Percentiles rank a stretch among this genome's conserved stretches.
These are phyloP conservation scores for Dryas drummondii DNA, from an alignment of 306 rosid genomes.

Conservation along the genomic window DNA sequence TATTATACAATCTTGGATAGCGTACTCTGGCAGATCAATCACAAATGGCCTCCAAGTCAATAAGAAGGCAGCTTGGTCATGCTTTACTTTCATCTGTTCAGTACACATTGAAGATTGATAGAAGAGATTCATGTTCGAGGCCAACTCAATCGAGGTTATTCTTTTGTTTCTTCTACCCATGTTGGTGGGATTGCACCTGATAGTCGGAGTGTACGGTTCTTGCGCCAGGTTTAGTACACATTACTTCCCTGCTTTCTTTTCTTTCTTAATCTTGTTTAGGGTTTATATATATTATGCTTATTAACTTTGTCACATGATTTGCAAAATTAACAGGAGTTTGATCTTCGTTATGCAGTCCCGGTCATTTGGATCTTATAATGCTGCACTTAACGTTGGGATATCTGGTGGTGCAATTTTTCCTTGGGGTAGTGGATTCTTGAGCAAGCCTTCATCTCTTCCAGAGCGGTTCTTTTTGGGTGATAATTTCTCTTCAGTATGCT, in stretches of 20 bases:
- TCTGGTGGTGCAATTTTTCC: conserved; percentile 81
- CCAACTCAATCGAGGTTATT: conserved; percentile 85
- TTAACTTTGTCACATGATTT: conserved; percentile 20
- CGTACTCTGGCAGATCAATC: conserved; percentile 86
- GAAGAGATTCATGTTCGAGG: conserved; percentile 76
- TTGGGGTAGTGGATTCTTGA: conserved; percentile 81
- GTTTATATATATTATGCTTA: background rate
- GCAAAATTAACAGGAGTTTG: conserved; percentile 62
- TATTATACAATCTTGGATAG: conserved; percentile 88
- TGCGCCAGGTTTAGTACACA: conserved; percentile 69
- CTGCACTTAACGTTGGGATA: conserved; percentile 86
- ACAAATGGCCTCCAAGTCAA: conserved; percentile 80
- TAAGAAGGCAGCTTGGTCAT: conserved; percentile 98
- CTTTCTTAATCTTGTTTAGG: background rate
- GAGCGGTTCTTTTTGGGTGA: conserved; percentile 95
- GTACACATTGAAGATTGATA: conserved; percentile 74
- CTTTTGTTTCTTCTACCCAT: conserved; percentile 86
- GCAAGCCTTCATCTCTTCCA: conserved; percentile 83
- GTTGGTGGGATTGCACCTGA: conserved; percentile 94
- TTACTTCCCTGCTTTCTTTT: conserved; percentile 9
- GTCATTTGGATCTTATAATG: conserved; percentile 71
- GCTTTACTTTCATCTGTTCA: conserved; percentile 80
- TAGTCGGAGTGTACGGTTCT: conserved; percentile 68
- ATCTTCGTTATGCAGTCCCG: conserved; percentile 85
- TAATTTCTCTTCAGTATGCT: conserved; percentile 91